Conservation (phyloP, 148 eudicot species). For the Fagopyrum homotropicum region DNA sequence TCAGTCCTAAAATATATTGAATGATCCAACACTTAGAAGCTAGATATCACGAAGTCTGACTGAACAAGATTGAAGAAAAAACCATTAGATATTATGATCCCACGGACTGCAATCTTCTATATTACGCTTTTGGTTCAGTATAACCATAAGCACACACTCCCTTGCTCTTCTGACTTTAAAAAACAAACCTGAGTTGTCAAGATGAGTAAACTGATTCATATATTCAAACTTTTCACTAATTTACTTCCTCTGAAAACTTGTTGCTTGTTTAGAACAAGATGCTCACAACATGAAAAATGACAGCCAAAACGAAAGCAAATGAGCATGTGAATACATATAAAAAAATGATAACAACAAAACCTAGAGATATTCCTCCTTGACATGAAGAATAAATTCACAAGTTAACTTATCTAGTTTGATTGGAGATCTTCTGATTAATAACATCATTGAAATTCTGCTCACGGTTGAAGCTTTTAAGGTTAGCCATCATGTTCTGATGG, state of each 20-base stretch:
- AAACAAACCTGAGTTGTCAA: background rate
- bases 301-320: conserved; percentile 3
- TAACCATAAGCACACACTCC: background rate
- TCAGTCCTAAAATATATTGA: background rate
- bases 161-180: background rate
- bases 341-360: background rate
- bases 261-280: no score
- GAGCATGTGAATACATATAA: background rate
- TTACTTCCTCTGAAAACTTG: background rate
- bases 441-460: background rate
- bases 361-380: conserved; percentile 2
- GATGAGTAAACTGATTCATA: background rate
- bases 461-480: background rate
- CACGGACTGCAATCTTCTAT: background rate
- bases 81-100: no score
- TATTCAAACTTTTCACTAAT: no score
- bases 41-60: background rate
- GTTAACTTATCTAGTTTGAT: conserved; percentile 2
- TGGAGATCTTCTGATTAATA: background rate
- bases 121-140: background rate
- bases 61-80: background rate
- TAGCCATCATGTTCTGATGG: background rate
- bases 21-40: background rate
- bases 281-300: background rate
- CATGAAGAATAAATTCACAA: conserved; percentile 10